phyloP scores from a whole-genome alignment of 257 asterid species.

The Lithospermum erythrorhizon region DNA sequence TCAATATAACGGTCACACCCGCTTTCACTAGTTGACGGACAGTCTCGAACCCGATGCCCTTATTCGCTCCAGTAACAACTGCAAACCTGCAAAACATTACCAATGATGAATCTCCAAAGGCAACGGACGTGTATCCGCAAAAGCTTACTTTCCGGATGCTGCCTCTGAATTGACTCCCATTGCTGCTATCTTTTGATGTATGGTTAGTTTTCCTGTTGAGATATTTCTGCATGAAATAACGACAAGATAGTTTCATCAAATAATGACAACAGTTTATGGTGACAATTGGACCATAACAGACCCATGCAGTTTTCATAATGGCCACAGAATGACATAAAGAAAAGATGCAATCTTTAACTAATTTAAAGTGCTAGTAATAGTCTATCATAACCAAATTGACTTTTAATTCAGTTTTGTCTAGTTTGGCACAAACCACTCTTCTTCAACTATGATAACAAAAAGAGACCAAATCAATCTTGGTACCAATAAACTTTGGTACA shows the following conservation, averaged over 20 bases:
- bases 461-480: no score
- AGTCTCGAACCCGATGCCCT: conserved; percentile 75
- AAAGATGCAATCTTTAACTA: no score
- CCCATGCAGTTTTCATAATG: no score
- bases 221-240: not conserved
- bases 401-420: no score
- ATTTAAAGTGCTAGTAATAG: no score
- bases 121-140: not conserved
- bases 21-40: conserved; percentile 56
- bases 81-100: conserved; percentile 35
- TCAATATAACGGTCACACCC: conserved; percentile 51
- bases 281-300: not conserved
- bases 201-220: not conserved
- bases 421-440: no score
- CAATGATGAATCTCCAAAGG: not conserved
- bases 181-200: not conserved
- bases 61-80: conserved; percentile 82
- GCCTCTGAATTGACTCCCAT: not conserved
- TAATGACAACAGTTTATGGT: no score
- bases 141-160: conserved; percentile 1
- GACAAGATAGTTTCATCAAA: no score
- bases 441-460: no score
- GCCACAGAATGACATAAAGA: no score
- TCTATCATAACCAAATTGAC: no score
- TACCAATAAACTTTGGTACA: no score